Conservation (phyloP, 2,329 filamentous ascomycete genomes). For the Aspergillus calidoustus region DNA sequence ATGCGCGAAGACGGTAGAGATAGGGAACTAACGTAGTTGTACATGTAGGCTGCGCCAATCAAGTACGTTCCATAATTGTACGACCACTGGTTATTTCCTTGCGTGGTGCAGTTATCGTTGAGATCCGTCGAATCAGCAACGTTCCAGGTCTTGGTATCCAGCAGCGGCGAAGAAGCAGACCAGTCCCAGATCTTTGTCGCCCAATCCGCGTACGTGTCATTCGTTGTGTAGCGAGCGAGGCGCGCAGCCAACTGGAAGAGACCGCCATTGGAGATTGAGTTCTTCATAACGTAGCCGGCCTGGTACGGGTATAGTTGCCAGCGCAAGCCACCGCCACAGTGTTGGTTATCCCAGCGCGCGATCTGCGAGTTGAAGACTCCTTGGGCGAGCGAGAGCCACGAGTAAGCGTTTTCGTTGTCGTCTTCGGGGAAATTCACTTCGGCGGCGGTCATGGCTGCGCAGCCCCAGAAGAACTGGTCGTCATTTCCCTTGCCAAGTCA, state of each 20-base stretch:
- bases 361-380: slow-evolving; percentile 81
- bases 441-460: slow-evolving; percentile 60
- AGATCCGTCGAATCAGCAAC: slow-evolving; percentile 62
- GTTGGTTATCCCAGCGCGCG: slow-evolving; percentile 67
- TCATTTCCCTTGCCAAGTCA: slow-evolving; percentile 55
- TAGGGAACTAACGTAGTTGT: slow-evolving; percentile 51
- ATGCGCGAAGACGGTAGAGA: background rate
- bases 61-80: slow-evolving; percentile 64
- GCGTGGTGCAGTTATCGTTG: slow-evolving; percentile 54
- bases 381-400: slow-evolving; percentile 79
- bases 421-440: slow-evolving; percentile 49
- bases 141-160: slow-evolving; percentile 52
- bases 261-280: slow-evolving; percentile 40
- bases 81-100: slow-evolving; percentile 60
- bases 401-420: slow-evolving; percentile 56
- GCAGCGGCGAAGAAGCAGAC: slow-evolving; percentile 55
- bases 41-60: slow-evolving; percentile 61
- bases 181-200: slow-evolving; percentile 70
- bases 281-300: slow-evolving; percentile 40
- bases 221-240: slow-evolving; percentile 37
- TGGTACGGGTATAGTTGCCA: slow-evolving; percentile 42
- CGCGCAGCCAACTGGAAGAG: slow-evolving; percentile 40
- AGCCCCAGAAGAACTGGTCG: slow-evolving; percentile 63
- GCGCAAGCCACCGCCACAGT: slow-evolving; percentile 71
- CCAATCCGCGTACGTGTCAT: slow-evolving; percentile 58